Percentiles rank a stretch among this genome's conserved stretches.
Evolutionary conservation across 768 basidiomycete genomes (phyloP).

Genomic region (Ramaria sp.): DNA sequence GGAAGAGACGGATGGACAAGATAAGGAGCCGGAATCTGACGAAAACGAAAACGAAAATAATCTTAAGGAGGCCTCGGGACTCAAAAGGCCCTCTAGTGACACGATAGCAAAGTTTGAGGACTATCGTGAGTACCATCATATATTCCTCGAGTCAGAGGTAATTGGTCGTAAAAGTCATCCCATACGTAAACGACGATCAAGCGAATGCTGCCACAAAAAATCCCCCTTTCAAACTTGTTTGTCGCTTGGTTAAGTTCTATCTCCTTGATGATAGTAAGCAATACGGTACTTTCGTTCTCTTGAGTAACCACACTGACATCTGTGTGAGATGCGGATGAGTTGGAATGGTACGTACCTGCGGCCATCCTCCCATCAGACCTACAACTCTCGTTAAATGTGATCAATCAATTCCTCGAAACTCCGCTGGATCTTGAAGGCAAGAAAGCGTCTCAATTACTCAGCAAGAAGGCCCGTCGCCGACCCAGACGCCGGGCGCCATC

Average conservation of each 20-base stretch:
- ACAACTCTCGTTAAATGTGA: constrained; percentile 56
- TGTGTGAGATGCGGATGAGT: constrained; percentile 48
- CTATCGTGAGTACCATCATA: constrained; percentile 46
- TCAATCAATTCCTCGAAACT: constrained; percentile 70
- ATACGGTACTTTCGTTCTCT: not conserved
- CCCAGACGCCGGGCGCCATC: constrained; percentile 40
- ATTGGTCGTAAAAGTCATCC: constrained; percentile 44
- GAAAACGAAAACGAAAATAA: constrained; percentile 21
- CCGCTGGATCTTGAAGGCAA: constrained; percentile 78
- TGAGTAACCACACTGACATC: not conserved
- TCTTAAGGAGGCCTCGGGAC: constrained; percentile 16
- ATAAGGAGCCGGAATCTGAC: constrained; percentile 22
- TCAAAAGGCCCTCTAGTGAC: constrained; percentile 47
- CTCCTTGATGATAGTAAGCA: constrained; percentile 53
- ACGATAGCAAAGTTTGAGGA: constrained; percentile 61
- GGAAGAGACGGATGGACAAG: constrained; percentile 42
- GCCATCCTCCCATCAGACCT: constrained; percentile 57
- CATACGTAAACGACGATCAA: constrained; percentile 62
- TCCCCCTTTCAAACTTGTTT: constrained; percentile 70
- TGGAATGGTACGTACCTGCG: constrained; percentile 80
- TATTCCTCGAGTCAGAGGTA: not conserved
- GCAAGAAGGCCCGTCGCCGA: constrained; percentile 44
- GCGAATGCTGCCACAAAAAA: constrained; percentile 71
- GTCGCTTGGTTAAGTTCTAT: constrained; percentile 67
- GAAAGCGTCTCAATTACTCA: constrained; percentile 59